Evolutionary conservation across 495 filamentous ascomycete species (phyloP), one percentile per base, ranked within the genome.

Genomic region (Parathielavia hyrcaniae): DNA sequence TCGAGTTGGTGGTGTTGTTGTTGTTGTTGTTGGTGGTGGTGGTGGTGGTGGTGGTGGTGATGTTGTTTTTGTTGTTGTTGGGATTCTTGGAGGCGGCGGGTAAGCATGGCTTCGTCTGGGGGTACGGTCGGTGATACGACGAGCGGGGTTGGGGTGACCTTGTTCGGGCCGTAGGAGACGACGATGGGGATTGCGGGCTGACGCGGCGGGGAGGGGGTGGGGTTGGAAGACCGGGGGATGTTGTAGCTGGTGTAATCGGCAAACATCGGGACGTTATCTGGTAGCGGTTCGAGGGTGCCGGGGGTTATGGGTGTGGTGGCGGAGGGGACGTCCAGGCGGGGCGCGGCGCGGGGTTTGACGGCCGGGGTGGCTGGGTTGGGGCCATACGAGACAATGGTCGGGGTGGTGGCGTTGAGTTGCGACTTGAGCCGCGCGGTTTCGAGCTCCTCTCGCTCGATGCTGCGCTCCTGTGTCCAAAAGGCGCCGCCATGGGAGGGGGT

Each of bases 341-440:
- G 60, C 7, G 53, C 62, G 5, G 57, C 34, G 6, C 67, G 68
- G 2, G 63, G 67, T 1, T 60, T 65, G 17, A 69, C 54, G 20
- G 67, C 69, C 8, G 69, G 69, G 6, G 69, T 71, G 47, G 69
- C 69, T 4, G 65, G 69, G 50, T 71, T 71, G 16, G 69, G 69
- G 4, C 69, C 69, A 45, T 71, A 71, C 16, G 69, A 71, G 9
- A 64, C 58, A 22, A 65, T 59, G 6, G 53, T 57, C 12, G 61
- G 61, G 16, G 56, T 43, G 19, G 62, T 52, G 13, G 64, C 46
- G n/a, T 58, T 40, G 5, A 50, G 49, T 44, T 61, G 57, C 7
- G 69, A 65, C 20, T 67, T 64, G 6, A 67, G 63, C 8, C 69
- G 67, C 12, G 69, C 69, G 7, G 69, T 65, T 14, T 53, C 46